phyloP scores from a whole-genome alignment of 805 yeast genomes.

The Dipodascus geniculatus region DNA sequence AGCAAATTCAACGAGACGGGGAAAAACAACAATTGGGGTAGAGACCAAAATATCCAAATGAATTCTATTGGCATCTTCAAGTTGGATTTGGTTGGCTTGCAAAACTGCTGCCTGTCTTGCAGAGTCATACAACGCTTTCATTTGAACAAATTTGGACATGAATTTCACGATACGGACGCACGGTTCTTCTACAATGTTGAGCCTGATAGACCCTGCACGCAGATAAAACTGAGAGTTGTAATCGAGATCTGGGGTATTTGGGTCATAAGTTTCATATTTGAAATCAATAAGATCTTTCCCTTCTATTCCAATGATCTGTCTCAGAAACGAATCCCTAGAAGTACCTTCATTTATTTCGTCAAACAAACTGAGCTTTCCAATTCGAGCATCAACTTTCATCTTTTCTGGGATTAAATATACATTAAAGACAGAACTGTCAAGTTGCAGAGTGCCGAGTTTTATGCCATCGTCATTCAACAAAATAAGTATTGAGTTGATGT shows the following conservation, averaged over 20 bases:
- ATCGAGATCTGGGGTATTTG: conserved; percentile 31
- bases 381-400: conserved; percentile 54
- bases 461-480: conserved; percentile 75
- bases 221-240: conserved; percentile 50
- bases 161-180: conserved; percentile 54
- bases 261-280: conserved; percentile 70
- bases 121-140: conserved; percentile 82
- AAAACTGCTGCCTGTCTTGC: conserved; percentile 83
- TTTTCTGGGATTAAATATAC: conserved; percentile 64
- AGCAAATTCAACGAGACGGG: conserved; percentile 37
- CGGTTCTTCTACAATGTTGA: conserved; percentile 76
- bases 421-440: conserved; percentile 60
- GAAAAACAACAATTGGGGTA: conserved; percentile 80
- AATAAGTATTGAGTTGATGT: conserved; percentile 59
- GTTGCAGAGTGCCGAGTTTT: conserved; percentile 64
- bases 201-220: conserved; percentile 60
- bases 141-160: conserved; percentile 60
- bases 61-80: conserved; percentile 42
- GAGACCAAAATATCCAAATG: conserved; percentile 59
- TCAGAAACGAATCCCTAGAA: conserved; percentile 38
- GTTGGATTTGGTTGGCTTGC: conserved; percentile 55
- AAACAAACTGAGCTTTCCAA: conserved; percentile 68
- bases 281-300: conserved; percentile 75
- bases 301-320: conserved; percentile 66
- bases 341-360: conserved; percentile 66